These are phyloP conservation scores for Penicillium sp. DNA, from an alignment of 2,329 filamentous ascomycete species.

Conservation along the genomic window DNA sequence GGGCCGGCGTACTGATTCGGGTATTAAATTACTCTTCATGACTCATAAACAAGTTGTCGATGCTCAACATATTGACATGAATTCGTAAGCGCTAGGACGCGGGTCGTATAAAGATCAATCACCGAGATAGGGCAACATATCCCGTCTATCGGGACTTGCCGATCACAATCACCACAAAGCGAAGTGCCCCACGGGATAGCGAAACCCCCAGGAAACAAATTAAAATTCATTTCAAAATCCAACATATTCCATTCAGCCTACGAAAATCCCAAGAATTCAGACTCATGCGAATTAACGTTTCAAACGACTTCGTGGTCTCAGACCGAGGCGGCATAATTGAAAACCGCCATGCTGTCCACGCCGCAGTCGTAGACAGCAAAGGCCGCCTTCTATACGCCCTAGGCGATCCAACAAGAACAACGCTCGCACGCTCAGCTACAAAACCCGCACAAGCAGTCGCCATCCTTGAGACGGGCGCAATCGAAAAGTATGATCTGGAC, in stretches of 20 bases:
- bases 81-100: not conserved
- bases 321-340: slow-evolving; percentile 43
- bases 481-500: slow-evolving; percentile 39
- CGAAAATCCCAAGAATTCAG: not conserved
- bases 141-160: not conserved
- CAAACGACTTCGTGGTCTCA: slow-evolving; percentile 35
- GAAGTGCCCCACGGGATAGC: not conserved
- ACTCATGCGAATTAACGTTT: slow-evolving; percentile 7
- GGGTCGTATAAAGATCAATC: too few relatives aligned
- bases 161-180: not conserved
- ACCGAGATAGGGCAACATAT: not conserved
- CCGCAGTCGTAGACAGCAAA: slow-evolving; percentile 40
- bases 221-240: not conserved
- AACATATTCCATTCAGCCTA: not conserved
- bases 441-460: slow-evolving; percentile 50
- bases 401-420: slow-evolving; percentile 45
- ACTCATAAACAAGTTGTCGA: not conserved
- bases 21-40: not conserved
- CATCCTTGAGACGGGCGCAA: slow-evolving; percentile 44
- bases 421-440: slow-evolving; percentile 47
- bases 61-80: not conserved
- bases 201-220: too few relatives aligned
- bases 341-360: slow-evolving; percentile 48
- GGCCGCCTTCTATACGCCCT: slow-evolving; percentile 42
- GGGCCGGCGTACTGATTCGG: not conserved